phyloP scores from a whole-genome alignment of 2,329 filamentous ascomycete genomes.

The Microdochium paspali region DNA sequence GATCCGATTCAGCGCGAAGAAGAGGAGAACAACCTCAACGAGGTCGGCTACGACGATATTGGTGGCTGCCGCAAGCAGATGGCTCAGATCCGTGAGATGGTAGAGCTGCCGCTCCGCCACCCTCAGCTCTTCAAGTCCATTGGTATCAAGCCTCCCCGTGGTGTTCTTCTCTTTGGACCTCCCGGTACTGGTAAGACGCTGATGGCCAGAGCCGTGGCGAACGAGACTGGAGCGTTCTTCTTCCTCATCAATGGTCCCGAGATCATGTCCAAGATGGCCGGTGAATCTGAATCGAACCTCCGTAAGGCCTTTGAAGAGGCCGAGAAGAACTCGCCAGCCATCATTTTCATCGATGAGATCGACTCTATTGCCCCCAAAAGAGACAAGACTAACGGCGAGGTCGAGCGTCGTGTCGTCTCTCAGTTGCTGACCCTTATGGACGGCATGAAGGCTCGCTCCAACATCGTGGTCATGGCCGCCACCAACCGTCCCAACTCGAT shows the following conservation, averaged over 20 bases:
- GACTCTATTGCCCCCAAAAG: slow-evolving; percentile 98
- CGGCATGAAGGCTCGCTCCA: slow-evolving; percentile 98
- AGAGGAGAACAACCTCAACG: slow-evolving; percentile 97
- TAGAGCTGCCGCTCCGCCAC: slow-evolving; percentile 92
- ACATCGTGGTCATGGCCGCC: slow-evolving; percentile 97
- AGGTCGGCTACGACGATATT: slow-evolving; percentile 98
- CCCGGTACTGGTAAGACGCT: slow-evolving; percentile 99
- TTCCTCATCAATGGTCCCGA: slow-evolving; percentile 99
- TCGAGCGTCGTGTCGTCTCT: slow-evolving; percentile 96
- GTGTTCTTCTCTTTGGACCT: slow-evolving; percentile 92
- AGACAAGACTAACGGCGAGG: slow-evolving; percentile 99
- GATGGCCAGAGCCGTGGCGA: slow-evolving; percentile 97
- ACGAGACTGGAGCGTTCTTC: slow-evolving; percentile 98
- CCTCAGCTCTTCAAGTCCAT: slow-evolving; percentile 99
- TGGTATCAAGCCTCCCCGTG: slow-evolving; percentile 97
- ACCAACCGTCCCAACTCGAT: slow-evolving; percentile 99
- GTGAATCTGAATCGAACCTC: slow-evolving; percentile 96
- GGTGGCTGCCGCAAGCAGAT: slow-evolving; percentile 99
- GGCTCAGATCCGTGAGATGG: slow-evolving; percentile 98
- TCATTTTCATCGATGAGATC: slow-evolving; percentile 99
- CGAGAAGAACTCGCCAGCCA: slow-evolving; percentile 97
- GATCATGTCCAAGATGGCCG: slow-evolving; percentile 99
- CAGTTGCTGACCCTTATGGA: slow-evolving; percentile 96
- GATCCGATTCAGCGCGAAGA: slow-evolving; percentile 95
- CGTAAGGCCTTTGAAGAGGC: slow-evolving; percentile 99